Conservation (phyloP, 495 filamentous ascomycete species). For the Talaromyces liani region DNA sequence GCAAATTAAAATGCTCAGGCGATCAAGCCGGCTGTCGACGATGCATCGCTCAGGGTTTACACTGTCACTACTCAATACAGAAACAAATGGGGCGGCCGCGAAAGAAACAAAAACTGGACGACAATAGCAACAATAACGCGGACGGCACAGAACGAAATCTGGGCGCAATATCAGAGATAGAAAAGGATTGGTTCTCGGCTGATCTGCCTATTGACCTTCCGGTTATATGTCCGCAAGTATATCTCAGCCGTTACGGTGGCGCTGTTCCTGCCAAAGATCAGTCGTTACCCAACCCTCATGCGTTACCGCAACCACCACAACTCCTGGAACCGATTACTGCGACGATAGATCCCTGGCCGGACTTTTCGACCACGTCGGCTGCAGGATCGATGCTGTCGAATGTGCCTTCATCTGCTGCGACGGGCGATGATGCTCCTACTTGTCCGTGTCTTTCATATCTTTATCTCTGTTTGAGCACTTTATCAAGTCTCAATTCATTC, state of each 20-base stretch:
- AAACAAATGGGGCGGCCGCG: conserved; percentile 43
- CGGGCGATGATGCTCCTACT: conserved; percentile 9
- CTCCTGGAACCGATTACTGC: conserved; percentile 20
- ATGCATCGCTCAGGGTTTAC: conserved; percentile 33
- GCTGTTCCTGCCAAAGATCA: not conserved
- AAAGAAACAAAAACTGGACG: conserved; percentile 33
- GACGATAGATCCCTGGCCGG: conserved; percentile 35
- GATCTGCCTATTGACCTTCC: not conserved
- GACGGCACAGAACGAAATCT: not conserved
- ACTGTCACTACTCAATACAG: conserved; percentile 39
- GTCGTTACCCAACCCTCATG: not conserved
- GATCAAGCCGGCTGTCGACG: conserved; percentile 33
- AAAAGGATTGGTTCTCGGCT: conserved; percentile 1
- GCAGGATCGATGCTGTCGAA: conserved; percentile 23
- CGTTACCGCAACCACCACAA: conserved; percentile 9
- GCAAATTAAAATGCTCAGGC: conserved; percentile 44
- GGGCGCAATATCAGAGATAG: not conserved
- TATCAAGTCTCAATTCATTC: conserved; percentile 34
- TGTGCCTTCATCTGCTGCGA: not conserved
- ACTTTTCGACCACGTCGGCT: conserved; percentile 34
- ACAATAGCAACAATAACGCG: conserved; percentile 11
- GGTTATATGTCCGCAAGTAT: conserved; percentile 1
- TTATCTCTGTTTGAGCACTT: conserved; percentile 38
- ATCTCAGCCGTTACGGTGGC: not conserved
- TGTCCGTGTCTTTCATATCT: conserved; percentile 40